Evolutionary conservation across 192 early-diverging fungal species (phyloP), one percentile per base, ranked within the genome.

Genomic region (Piromyces sp.): DNA sequence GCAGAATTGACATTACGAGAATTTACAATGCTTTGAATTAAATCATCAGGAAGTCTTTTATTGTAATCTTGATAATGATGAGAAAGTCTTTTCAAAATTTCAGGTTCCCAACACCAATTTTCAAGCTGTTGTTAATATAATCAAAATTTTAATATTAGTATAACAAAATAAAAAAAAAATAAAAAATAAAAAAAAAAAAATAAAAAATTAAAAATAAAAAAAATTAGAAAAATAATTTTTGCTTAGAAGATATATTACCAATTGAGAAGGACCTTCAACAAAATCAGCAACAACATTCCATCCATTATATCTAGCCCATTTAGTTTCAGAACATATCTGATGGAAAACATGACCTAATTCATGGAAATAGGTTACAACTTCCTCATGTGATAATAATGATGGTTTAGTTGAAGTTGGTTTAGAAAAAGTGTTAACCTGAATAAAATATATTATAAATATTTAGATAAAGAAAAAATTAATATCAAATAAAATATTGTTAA

Each of bases 231-330:
- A n/a, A n/a, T n/a, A n/a, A n/a, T n/a, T n/a, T n/a, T n/a, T n/a
- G n/a, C n/a, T n/a, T n/a, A n/a, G n/a, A n/a, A n/a, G n/a, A n/a
- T n/a, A n/a, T n/a, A n/a, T n/a, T n/a, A n/a, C n/a, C 95, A 96
- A 94, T 89, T 95, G 94, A 36, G 92, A 93, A 16, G 95, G 95
- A 30, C 92, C 93, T 88, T 96, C 95, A 30, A 96, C 92, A 88
- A 96, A 96, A 85, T 96, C 95, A 80, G 89, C 85, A 80, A 94
- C 93, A 68, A 93, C 88, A 68, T 86, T 86, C n/a, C 93, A 93
- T 79, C 94, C 94, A 51, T 95, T 92, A 83, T 94, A 93, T 0
- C 91, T 86, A 3, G 88, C 88, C 81, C 88, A 93, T 86, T 91
- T 93, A 28, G 94, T 94, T 42, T 89, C 84, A 33, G 92, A 93